phyloP scores from a whole-genome alignment of 495 filamentous ascomycete genomes.

The Tuber microsphaerosporum region DNA sequence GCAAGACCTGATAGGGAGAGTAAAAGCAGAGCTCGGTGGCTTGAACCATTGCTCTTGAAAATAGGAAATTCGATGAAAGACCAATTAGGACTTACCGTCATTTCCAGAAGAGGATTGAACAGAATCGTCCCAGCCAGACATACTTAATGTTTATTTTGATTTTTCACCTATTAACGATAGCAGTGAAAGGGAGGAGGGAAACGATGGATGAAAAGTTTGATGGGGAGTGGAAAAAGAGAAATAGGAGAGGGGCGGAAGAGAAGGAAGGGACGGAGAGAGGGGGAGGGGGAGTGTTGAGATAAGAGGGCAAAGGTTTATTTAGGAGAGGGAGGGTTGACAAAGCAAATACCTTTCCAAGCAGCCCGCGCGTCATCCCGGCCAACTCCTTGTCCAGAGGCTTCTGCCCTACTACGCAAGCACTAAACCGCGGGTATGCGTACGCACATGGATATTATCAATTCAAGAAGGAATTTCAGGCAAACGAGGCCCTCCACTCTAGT shows the following conservation, averaged over 20 bases:
- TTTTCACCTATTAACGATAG: not conserved
- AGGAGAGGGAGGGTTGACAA: not conserved
- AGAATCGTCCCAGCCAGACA: constrained; percentile 32
- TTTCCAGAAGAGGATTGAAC: not conserved
- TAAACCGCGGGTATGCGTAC: not conserved
- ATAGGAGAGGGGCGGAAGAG: not conserved
- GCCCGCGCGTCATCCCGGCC: not conserved
- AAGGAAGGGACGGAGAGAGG: not conserved
- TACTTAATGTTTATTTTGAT: constrained; percentile 6
- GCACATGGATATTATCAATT: not conserved
- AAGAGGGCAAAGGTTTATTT: not conserved
- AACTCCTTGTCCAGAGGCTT: not conserved
- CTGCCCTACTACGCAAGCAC: not conserved
- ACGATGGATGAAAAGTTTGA: not conserved
- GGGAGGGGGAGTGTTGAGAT: not conserved
- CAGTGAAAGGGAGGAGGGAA: not conserved
- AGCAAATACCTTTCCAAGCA: not conserved
- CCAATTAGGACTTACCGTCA: constrained; percentile 19
- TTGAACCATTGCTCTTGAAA: not conserved
- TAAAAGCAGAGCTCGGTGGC: not conserved
- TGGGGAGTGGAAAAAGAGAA: not conserved
- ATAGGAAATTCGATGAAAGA: not conserved
- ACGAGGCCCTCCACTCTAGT: not conserved
- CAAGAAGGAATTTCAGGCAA: not conserved
- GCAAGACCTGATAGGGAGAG: not conserved